Conservation (phyloP, 2,329 filamentous ascomycete species). For the Aspergillus sojae region DNA sequence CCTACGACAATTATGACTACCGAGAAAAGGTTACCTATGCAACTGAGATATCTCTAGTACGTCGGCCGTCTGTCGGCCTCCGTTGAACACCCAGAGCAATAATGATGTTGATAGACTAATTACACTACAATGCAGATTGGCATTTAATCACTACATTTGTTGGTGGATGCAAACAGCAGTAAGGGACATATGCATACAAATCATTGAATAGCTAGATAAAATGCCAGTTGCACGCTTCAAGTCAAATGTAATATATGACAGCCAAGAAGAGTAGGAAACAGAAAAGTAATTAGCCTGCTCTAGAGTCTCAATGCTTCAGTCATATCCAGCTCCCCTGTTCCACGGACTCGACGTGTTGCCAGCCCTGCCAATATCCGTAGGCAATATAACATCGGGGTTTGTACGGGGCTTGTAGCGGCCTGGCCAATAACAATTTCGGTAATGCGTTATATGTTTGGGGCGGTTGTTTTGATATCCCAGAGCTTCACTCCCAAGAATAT, state of each 20-base stretch:
- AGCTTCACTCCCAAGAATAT: constrained; percentile 45
- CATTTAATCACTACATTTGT: background rate
- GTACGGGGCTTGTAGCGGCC: constrained; percentile 7
- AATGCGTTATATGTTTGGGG: too few species aligned
- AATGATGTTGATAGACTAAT: too few species aligned
- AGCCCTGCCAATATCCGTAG: constrained; percentile 34
- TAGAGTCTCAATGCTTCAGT: constrained; percentile 26
- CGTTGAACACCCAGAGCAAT: too few species aligned
- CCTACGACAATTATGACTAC: background rate
- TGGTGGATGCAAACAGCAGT: background rate
- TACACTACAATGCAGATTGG: background rate
- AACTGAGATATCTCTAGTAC: background rate
- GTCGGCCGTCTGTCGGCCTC: background rate
- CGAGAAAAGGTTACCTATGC: background rate
- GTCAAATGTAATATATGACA: background rate
- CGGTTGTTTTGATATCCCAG: background rate
- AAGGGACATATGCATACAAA: background rate
- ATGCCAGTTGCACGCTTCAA: background rate
- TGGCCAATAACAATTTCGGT: too few species aligned
- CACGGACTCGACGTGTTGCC: constrained; percentile 61
- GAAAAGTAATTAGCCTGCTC: background rate
- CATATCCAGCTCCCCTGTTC: constrained; percentile 66
- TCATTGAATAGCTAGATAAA: background rate
- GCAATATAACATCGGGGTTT: constrained; percentile 27
- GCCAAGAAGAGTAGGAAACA: background rate